phyloP scores from a whole-genome alignment of 2,329 filamentous ascomycete species.

The Aspergillus versicolor region DNA sequence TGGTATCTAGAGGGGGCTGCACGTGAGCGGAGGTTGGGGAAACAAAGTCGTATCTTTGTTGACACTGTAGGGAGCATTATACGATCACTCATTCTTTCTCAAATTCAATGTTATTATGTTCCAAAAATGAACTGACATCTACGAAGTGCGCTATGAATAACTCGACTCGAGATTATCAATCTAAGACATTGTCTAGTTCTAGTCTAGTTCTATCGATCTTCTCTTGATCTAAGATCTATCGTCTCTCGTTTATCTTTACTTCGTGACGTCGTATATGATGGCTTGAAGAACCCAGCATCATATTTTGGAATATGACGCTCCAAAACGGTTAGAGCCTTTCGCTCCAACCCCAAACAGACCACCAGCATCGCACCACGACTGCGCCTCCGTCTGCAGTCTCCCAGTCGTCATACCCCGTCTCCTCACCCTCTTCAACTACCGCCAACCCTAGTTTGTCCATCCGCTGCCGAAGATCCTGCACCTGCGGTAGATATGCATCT shows the following conservation, averaged over 20 bases:
- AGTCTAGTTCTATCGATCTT: slow-evolving; percentile 8
- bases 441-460: slow-evolving; percentile 58
- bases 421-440: slow-evolving; percentile 52
- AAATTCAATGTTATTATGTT: not conserved
- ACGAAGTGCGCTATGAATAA: not conserved
- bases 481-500: slow-evolving; percentile 64
- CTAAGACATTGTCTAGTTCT: not conserved
- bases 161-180: not conserved
- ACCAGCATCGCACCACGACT: slow-evolving; percentile 48
- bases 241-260: slow-evolving; percentile 20
- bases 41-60: not conserved
- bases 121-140: not conserved
- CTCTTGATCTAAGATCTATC: not conserved
- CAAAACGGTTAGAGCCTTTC: slow-evolving; percentile 30
- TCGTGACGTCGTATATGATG: slow-evolving; percentile 30
- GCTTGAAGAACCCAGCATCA: not conserved
- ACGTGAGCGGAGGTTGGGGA: not conserved
- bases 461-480: slow-evolving; percentile 59
- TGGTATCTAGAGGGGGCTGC: not conserved
- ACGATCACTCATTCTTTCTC: not conserved
- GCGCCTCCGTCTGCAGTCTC: slow-evolving; percentile 41
- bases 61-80: not conserved
- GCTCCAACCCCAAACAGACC: slow-evolving; percentile 48
- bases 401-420: slow-evolving; percentile 51
- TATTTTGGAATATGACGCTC: not conserved